Evolutionary conservation across 139 green algal genomes (phyloP), one percentile per base, ranked within the genome.

Genomic region (Tetradesmus obliquus): DNA sequence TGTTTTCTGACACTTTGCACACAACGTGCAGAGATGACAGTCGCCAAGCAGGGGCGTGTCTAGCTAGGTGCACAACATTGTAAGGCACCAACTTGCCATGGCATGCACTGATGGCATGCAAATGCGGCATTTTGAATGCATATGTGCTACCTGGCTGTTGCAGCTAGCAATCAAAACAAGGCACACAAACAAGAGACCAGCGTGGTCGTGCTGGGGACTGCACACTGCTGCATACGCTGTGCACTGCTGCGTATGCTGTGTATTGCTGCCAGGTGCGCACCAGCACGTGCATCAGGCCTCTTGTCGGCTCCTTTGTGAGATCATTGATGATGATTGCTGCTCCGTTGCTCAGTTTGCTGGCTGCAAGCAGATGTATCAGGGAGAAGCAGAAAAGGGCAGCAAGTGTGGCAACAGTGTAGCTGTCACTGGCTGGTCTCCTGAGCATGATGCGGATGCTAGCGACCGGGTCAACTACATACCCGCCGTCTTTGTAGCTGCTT

Each of bases 271-370:
- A 20, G 0, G 45, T 2, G 53, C 86, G 22, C 51, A 90, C 86
- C 66, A 90, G 55, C n/a, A 90, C 86, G n/a, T 90, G 86, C 86
- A 82, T 8, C 69, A 90, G 69, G 69, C 86, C 86, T 10, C 83
- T 82, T 2, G 86, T 24, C 1, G 86, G 86, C 86, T 90, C 86
- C 19, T 19, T 90, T 5, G 86, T 32, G 15, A 90, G 58, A 9
- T 90, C 86, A 19, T 51, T 82, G 2, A 90, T 51, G 24, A 83
- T n/a, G 20, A 90, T 10, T 69, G 86, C 69, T 45, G 51, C 17
- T 19, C 69, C 69, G 54, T 90, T 82, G 86, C 86, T 83, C 17
- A 82, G 19, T 24, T 90, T 90, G 69, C 86, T 80, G 51, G 69
- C 66, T 57, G 79, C 79, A 84, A 5, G 32, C 72, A 32, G 72